A percentile compares a stretch with the other conserved stretches of the same genome.
phyloP scores from a whole-genome alignment of 192 early-diverging fungal genomes.

The Jimgerdemannia lactiflua region DNA sequence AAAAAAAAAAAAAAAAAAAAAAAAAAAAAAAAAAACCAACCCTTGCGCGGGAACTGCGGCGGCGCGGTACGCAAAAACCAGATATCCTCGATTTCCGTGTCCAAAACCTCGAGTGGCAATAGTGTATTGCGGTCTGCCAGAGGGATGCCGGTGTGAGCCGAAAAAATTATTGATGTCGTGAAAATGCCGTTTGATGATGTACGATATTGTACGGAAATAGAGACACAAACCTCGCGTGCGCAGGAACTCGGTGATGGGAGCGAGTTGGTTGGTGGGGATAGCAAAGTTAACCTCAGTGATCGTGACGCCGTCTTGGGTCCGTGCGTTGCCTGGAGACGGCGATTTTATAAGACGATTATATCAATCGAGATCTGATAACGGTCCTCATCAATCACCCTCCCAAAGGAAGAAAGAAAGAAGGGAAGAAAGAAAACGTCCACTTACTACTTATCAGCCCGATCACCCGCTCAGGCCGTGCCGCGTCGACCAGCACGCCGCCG shows the following conservation, averaged over 20 bases:
- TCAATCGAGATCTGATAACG: neutral
- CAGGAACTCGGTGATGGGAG: conserved; percentile 17
- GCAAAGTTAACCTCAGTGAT: conserved; percentile 39
- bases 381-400: too few relatives aligned
- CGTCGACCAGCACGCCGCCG: conserved; percentile 32
- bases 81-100: neutral
- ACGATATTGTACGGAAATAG: neutral
- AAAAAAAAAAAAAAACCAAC: neutral
- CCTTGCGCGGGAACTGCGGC: neutral
- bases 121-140: neutral
- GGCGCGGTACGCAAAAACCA: neutral
- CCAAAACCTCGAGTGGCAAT: neutral
- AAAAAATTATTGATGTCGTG: too few relatives aligned
- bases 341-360: neutral
- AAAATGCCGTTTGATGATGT: neutral
- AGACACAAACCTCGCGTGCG: neutral
- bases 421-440: neutral
- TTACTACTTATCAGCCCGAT: conserved; percentile 24
- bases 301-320: conserved; percentile 31
- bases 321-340: conserved; percentile 22
- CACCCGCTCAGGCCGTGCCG: conserved; percentile 17
- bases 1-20: neutral
- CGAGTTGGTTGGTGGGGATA: conserved; percentile 16
- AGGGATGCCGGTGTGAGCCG: too few relatives aligned
- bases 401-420: neutral